A percentile compares a stretch with the other conserved stretches of the same genome.
Conservation (phyloP, 2,329 filamentous ascomycete species). For the Ramichloridium luteum region DNA sequence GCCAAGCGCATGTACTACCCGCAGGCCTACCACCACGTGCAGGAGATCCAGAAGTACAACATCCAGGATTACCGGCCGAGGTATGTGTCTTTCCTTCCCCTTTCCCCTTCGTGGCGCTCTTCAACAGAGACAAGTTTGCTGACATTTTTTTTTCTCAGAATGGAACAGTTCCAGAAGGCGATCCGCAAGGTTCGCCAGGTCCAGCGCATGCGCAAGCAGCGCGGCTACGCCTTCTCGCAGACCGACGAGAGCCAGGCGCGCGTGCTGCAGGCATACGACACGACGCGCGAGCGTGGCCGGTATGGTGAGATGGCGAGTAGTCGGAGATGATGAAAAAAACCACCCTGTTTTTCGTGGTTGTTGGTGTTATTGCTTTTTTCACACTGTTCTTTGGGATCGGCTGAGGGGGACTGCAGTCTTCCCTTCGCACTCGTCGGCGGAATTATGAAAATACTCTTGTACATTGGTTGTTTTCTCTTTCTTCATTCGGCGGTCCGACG, state of each 20-base stretch:
- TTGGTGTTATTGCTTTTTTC: too few relatives aligned
- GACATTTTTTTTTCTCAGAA: constrained; percentile 40
- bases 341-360: too few relatives aligned
- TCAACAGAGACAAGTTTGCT: constrained; percentile 5
- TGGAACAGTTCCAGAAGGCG: constrained; percentile 99
- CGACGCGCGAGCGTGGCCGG: constrained; percentile 75
- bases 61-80: constrained; percentile 96
- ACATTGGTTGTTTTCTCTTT: too few relatives aligned
- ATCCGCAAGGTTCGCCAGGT: constrained; percentile 97
- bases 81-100: constrained; percentile 39
- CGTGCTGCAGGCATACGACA: constrained; percentile 95
- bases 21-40: constrained; percentile 92
- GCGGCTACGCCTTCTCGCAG: constrained; percentile 95
- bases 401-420: too few relatives aligned
- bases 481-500: too few relatives aligned
- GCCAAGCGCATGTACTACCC: constrained; percentile 94
- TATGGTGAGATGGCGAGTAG: constrained; percentile 85
- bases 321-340: constrained; percentile 14
- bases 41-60: constrained; percentile 99
- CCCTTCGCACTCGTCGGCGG: too few relatives aligned
- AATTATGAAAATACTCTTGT: too few relatives aligned
- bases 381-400: too few relatives aligned
- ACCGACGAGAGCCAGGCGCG: constrained; percentile 93
- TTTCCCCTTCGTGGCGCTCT: background rate
- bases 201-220: constrained; percentile 97